These are phyloP conservation scores for Zygosaccharomyces gambellarensis DNA, from an alignment of 805 yeast genomes.

Conservation along the genomic window DNA sequence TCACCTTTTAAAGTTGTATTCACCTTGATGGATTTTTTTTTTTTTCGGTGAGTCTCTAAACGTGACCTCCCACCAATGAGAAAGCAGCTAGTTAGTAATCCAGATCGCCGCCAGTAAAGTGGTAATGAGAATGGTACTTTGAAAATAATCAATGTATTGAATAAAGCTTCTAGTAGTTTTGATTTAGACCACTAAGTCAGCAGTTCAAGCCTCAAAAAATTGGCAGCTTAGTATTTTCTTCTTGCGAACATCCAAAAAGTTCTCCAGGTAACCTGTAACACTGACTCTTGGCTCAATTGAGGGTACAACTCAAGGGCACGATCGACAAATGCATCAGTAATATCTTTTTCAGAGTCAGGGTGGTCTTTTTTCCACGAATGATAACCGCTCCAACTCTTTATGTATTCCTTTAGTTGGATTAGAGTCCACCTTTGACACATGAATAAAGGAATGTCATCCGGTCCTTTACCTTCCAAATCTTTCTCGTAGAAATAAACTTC, in stretches of 20 bases:
- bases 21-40: neutral
- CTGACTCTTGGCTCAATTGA: constrained; percentile 14
- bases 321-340: constrained; percentile 44
- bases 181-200: no score
- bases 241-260: constrained; percentile 29
- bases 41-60: neutral
- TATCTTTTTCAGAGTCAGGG: constrained; percentile 38
- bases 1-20: neutral
- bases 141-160: no score
- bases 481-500: constrained; percentile 28
- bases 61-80: neutral
- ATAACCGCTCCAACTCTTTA: constrained; percentile 62
- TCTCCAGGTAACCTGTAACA: constrained; percentile 26
- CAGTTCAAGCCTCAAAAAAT: neutral
- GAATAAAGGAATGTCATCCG: constrained; percentile 27
- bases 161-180: neutral
- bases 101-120: neutral
- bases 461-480: neutral
- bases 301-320: constrained; percentile 34
- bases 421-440: constrained; percentile 44
- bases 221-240: neutral
- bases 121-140: neutral
- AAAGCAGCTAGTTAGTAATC: neutral
- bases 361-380: constrained; percentile 52
- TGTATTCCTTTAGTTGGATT: constrained; percentile 44